Conservation (phyloP, 257 asterid genomes). For the Leptodermis oblonga region DNA sequence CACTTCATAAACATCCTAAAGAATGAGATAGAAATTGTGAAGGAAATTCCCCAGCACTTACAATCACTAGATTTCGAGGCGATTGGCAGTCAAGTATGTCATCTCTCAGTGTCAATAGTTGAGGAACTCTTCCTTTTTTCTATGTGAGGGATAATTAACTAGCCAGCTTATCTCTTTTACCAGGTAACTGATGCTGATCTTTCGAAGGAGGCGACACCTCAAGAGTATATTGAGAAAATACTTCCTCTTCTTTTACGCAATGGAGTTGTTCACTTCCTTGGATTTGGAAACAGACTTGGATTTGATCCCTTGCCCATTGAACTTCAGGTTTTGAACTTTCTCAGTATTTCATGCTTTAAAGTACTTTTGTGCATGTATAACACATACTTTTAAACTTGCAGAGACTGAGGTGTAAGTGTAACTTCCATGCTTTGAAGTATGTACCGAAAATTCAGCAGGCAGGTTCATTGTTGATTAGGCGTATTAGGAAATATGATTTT, state of each 20-base stretch:
- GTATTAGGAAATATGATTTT: slow-evolving; percentile 47
- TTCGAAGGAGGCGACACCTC: slow-evolving; percentile 81
- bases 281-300: slow-evolving; percentile 90
- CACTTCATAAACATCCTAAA: slow-evolving; percentile 53
- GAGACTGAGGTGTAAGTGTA: slow-evolving; percentile 92
- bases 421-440: slow-evolving; percentile 86
- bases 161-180: slow-evolving; percentile 19
- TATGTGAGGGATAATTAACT: slow-evolving; percentile 3
- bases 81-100: slow-evolving; percentile 73
- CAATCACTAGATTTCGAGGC: slow-evolving; percentile 60
- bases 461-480: slow-evolving; percentile 55
- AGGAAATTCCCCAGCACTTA: slow-evolving; percentile 67
- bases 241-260: slow-evolving; percentile 61
- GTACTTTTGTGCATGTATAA: background rate
- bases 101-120: slow-evolving; percentile 11
- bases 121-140: background rate
- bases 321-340: slow-evolving; percentile 50
- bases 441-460: slow-evolving; percentile 61
- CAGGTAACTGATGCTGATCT: slow-evolving; percentile 92
- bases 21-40: slow-evolving; percentile 58
- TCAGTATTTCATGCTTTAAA: background rate
- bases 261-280: slow-evolving; percentile 83
- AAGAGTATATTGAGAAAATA: slow-evolving; percentile 55
- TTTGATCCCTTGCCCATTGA: slow-evolving; percentile 72
- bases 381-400: slow-evolving; percentile 32